Evolutionary conservation across 805 yeast species (phyloP), one percentile per base, ranked within the genome.

Genomic region (Yamadazyma phyllophila): DNA sequence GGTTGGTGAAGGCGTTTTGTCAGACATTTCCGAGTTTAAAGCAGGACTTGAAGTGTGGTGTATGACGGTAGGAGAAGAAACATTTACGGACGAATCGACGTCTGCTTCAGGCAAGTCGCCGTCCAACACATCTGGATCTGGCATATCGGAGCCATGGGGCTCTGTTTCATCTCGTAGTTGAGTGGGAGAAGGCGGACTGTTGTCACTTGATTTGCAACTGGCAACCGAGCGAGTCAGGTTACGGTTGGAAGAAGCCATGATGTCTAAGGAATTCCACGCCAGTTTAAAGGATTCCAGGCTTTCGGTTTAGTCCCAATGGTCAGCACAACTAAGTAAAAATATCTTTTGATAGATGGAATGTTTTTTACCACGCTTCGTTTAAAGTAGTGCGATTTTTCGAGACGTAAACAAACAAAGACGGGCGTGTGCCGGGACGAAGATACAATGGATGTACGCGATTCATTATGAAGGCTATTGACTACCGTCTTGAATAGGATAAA

Each of bases 381-480:
- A 26, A 4, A 26, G 40, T 37, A 30, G 24, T 58, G 60, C 3
- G 60, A 50, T 11, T 20, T 37, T 26, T 37, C 32, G 39, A 37
- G 40, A 37, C 49, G 39, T 41, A 32, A 34, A 41, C 35, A 41
- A 27, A 27, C 39, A 17, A 16, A 26, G 41, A 15, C 12, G 36
- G 41, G 10, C 7, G 32, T 26, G 44, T 41, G 44, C 15, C 37
- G 39, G 33, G n/a, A 34, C 41, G 35, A 20, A 20, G 24, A 20
- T 20, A 20, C 24, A 20, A 20, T 20, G 24, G 35, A 30, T 5
- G 15, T 39, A 37, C 40, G 40, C 40, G 40, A 13, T 32, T 32
- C 36, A 32, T 32, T 32, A 3, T 32, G 36, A 32, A 13, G 36
- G 16, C 36, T n/a, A 32, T 10, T 29, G 32, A 13, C 36, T 32